A percentile compares a stretch with the other conserved stretches of the same genome.
Evolutionary conservation across 2,329 filamentous ascomycete genomes (phyloP).

Genomic region (Dichotomopilus funicola): DNA sequence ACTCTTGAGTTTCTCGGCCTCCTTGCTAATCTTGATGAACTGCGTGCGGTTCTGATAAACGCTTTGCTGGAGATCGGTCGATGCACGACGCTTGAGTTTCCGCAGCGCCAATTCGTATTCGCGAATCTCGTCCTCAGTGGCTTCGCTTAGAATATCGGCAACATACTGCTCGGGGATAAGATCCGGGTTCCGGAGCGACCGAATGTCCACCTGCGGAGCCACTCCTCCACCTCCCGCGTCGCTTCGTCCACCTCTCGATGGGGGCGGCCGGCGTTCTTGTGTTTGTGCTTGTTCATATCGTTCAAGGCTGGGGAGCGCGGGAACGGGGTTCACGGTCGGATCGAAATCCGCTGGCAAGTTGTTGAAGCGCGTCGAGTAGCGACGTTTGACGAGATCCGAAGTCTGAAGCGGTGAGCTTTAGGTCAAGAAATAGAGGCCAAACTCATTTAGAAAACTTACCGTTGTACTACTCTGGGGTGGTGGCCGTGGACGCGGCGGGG

Average conservation of each 20-base stretch:
- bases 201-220: conserved; percentile 62
- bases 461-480: conserved; percentile 50
- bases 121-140: conserved; percentile 78
- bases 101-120: conserved; percentile 72
- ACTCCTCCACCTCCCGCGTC: conserved; percentile 30
- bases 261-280: conserved; percentile 42
- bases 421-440: not conserved
- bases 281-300: conserved; percentile 47
- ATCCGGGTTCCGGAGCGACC: conserved; percentile 71
- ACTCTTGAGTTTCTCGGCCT: conserved; percentile 92
- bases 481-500: conserved; percentile 38
- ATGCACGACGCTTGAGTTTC: conserved; percentile 70
- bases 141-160: conserved; percentile 68
- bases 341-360: conserved; percentile 65
- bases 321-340: conserved; percentile 64
- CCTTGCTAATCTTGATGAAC: conserved; percentile 99
- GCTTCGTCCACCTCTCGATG: conserved; percentile 42
- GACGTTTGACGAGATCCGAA: conserved; percentile 81
- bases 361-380: conserved; percentile 91
- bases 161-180: conserved; percentile 76
- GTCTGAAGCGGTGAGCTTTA: conserved; percentile 39
- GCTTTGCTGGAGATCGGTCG: conserved; percentile 83
- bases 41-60: conserved; percentile 96
- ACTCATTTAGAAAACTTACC: conserved; percentile 31
- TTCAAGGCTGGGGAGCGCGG: conserved; percentile 53